A percentile compares a stretch with the other conserved stretches of the same genome.
Evolutionary conservation across 140 eudicot species (phyloP).

Genomic region (Ambrosia hybrid): DNA sequence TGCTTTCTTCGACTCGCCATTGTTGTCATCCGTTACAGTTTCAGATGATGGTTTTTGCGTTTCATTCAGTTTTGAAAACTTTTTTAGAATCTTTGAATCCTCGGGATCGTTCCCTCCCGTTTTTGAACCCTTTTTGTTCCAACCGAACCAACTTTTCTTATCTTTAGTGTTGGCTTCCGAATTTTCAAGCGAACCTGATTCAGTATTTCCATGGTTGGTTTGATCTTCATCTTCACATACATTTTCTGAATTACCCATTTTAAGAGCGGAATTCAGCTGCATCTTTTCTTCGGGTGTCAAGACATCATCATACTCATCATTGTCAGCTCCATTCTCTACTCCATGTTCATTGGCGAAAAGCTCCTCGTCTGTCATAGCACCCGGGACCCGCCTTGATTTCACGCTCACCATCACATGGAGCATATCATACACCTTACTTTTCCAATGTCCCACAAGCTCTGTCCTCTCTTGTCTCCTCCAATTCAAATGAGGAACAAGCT

Average conservation of each 20-base stretch:
- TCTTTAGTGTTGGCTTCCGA: conserved; percentile 62
- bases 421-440: conserved; percentile 93
- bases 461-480: conserved; percentile 94
- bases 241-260: conserved; percentile 62
- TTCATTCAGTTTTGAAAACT: conserved; percentile 64
- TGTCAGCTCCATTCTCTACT: conserved; percentile 52
- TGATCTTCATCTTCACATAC: conserved; percentile 61
- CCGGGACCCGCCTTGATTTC: conserved; percentile 94
- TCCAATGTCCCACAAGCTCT: conserved; percentile 87
- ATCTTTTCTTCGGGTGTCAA: conserved; percentile 78
- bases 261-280: conserved; percentile 86
- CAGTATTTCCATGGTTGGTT: conserved; percentile 45
- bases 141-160: conserved; percentile 87
- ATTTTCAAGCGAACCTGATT: conserved; percentile 32
- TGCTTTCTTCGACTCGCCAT: conserved; percentile 50
- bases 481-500: conserved; percentile 83
- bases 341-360: conserved; percentile 68
- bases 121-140: conserved; percentile 88
- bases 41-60: conserved; percentile 62
- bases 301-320: conserved; percentile 77
- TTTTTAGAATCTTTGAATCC: conserved; percentile 65
- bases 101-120: conserved; percentile 51
- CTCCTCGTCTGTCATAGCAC: conserved; percentile 95
- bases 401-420: conserved; percentile 93
- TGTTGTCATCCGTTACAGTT: conserved; percentile 36